Evolutionary conservation across 2,329 filamentous ascomycete genomes (phyloP).

Genomic region (Juglanconis oblonga): DNA sequence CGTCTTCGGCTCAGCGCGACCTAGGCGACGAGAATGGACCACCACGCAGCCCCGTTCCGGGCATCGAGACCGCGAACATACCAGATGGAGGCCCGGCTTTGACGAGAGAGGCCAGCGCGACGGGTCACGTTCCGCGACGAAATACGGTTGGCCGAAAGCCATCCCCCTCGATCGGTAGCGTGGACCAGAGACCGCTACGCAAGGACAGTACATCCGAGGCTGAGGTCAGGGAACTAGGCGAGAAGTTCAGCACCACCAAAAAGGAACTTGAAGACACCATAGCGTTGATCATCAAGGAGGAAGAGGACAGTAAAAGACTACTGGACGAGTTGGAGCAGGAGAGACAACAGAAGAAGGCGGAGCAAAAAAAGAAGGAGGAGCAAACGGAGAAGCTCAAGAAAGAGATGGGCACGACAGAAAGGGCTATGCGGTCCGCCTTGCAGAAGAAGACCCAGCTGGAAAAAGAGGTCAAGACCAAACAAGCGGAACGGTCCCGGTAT

Average conservation of each 20-base stretch:
- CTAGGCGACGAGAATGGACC: conserved; percentile 48
- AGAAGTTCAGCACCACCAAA: conserved; percentile 74
- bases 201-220: conserved; percentile 51
- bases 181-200: conserved; percentile 47
- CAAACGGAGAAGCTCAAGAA: conserved; percentile 80
- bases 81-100: conserved; percentile 60
- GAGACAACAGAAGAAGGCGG: conserved; percentile 72
- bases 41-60: conserved; percentile 48
- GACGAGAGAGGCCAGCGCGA: conserved; percentile 60
- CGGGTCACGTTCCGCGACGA: conserved; percentile 46
- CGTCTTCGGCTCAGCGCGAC: conserved; percentile 37
- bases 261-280: conserved; percentile 80
- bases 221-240: conserved; percentile 74
- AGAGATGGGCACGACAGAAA: conserved; percentile 75
- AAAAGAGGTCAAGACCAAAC: conserved; percentile 64
- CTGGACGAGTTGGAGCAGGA: conserved; percentile 71
- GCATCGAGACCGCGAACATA: conserved; percentile 59
- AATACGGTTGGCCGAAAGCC: conserved; percentile 71
- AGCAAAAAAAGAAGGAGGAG: conserved; percentile 86
- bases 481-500: conserved; percentile 65
- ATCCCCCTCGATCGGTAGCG: conserved; percentile 66
- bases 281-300: conserved; percentile 66
- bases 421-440: conserved; percentile 76
- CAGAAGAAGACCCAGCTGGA: conserved; percentile 78
- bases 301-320: conserved; percentile 65